Conservation (phyloP, 345 rosid genomes). For the Anacardium occidentale region DNA sequence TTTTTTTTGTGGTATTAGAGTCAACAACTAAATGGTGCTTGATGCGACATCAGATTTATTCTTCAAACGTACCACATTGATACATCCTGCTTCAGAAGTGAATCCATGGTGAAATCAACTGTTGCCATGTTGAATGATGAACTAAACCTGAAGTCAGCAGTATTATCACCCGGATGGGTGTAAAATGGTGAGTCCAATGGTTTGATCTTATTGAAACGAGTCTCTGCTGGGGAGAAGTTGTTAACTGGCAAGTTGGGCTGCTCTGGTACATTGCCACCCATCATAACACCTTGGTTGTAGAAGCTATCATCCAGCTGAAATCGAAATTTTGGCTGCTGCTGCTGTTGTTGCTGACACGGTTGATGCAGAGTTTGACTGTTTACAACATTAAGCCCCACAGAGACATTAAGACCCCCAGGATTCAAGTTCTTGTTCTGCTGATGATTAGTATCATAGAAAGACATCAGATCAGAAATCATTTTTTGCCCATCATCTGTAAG, state of each 20-base stretch:
- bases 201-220: constrained; percentile 36
- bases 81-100: constrained; percentile 33
- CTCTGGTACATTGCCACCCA: constrained; percentile 29
- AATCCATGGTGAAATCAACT: constrained; percentile 25
- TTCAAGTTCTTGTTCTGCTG: constrained; percentile 31
- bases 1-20: not conserved
- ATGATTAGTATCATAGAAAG: constrained; percentile 44
- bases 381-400: constrained; percentile 10
- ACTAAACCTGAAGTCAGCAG: constrained; percentile 25
- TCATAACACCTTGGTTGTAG: constrained; percentile 29
- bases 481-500: constrained; percentile 58
- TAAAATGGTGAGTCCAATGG: constrained; percentile 36
- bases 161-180: constrained; percentile 11
- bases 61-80: constrained; percentile 33
- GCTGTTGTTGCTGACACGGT: not conserved
- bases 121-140: constrained; percentile 39
- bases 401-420: constrained; percentile 12
- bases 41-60: not conserved
- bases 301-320: constrained; percentile 30
- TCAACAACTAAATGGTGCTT: not conserved
- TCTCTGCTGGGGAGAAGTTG: constrained; percentile 25
- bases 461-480: constrained; percentile 51
- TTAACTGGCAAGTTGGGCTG: constrained; percentile 27
- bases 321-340: constrained; percentile 34
- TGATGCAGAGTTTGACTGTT: constrained; percentile 19